Conservation (phyloP, 768 basidiomycete genomes). For the Collybiopsis confluens region DNA sequence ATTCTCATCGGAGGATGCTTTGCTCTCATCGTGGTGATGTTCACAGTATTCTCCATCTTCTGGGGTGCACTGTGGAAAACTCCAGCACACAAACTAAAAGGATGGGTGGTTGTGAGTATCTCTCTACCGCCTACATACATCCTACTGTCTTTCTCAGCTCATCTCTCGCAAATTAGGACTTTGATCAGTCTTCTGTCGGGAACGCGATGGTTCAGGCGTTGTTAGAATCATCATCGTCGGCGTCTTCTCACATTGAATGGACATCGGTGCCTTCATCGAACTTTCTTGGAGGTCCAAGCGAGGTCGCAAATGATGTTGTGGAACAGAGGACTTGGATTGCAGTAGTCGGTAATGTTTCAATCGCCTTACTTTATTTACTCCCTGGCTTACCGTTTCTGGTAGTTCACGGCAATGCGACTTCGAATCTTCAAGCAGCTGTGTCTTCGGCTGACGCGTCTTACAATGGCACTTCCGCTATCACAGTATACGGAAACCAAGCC, state of each 20-base stretch:
- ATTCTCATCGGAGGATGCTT: conserved; percentile 30
- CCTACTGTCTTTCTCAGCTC: neutral
- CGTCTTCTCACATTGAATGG: conserved; percentile 31
- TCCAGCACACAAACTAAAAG: conserved; percentile 36
- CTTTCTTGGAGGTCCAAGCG: conserved; percentile 33
- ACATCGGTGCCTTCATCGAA: conserved; percentile 23
- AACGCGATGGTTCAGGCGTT: conserved; percentile 33
- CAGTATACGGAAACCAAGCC: conserved; percentile 31
- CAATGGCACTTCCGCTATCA: conserved; percentile 33
- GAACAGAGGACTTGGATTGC: conserved; percentile 44
- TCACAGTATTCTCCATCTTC: conserved; percentile 47
- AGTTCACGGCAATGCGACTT: conserved; percentile 29
- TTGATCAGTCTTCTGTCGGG: conserved; percentile 44
- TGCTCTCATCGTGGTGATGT: conserved; percentile 33
- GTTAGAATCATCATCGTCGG: conserved; percentile 17
- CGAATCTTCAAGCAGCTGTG: conserved; percentile 23
- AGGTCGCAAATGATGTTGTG: conserved; percentile 34
- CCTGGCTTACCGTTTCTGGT: neutral
- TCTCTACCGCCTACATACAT: too few relatives aligned
- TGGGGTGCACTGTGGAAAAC: conserved; percentile 51
- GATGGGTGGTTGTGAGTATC: conserved; percentile 49
- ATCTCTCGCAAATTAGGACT: conserved; percentile 32
- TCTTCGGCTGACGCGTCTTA: conserved; percentile 26
- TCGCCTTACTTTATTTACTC: neutral
- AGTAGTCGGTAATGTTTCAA: conserved; percentile 33